Base-by-base conservation (phyloP, 2,329 filamentous ascomycete species). In the Cadophora sp. region DNA sequence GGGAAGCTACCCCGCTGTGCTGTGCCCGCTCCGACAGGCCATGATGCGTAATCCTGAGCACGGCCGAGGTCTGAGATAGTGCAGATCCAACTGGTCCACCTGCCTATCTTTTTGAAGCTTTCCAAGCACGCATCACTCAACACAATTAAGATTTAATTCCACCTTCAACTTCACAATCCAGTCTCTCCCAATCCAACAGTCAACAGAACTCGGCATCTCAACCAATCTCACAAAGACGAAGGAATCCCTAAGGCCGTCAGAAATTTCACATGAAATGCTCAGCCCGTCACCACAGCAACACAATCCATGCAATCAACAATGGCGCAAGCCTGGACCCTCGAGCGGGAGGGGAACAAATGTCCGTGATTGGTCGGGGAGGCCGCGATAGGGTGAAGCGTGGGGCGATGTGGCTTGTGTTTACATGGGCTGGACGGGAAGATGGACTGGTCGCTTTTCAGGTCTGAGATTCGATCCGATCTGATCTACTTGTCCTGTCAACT, bases 401-500 rank as follows among this genome's bases (percentile, higher is more conserved):
- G 66, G 61, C 53, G 14, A 48, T 36, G 61, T 56, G 61, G 59
- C 63, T 61, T 47, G 64, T 72, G 67, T 70, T 68, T 68, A 70
- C 66, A 51, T 62, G 47, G 59, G 48, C 45, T 22, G 20, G 11
- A 33, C 14, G 24, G 11, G 30, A 50, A 16, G 48, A 47, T 48
- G n/a, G 7, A n/a, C 20, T 11, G 71, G 69, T 65, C 71, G 64
- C 65, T 61, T 59, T 63, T 65, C 33, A 47, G 71, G 68, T 47
- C 68, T 36, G 59, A 36, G 59, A 36, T 60, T 48, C 24, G 59
- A 48, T 36, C 43, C 22, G 14, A 48, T 36, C 59, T 61, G 59
- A 24, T 16, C 48, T 51, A 20, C 24, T 50, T 14, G 9, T 50
- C 11, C 48, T 45, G 41, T n/a, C 18, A n/a, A 45, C 50, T 53